Base-by-base conservation (phyloP, 257 asterid genomes). In the Scutellaria barbata region DNA sequence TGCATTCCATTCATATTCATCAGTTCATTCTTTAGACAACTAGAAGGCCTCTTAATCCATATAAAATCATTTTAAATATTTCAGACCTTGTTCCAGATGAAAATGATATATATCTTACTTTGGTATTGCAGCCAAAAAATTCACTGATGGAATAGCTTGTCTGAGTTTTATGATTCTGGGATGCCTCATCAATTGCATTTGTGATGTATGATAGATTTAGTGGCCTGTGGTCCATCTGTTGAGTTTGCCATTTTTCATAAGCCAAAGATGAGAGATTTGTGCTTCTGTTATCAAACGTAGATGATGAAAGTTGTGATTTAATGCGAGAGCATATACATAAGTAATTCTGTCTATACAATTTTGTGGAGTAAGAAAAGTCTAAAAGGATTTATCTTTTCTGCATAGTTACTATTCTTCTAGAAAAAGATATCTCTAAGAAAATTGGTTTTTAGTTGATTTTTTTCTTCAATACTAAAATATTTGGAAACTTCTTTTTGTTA, bases 401-500 rank as follows among this genome's bases (percentile, higher is more conserved):
- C 68, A 68, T 60, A 14, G 16, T 67, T 67, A 16, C 71, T 68
- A 52, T 11, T 37, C 59, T 40, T 30, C 7, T 52, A 47, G 46
- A 41, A 71, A 1, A 46, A 69, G 8, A 18, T 33, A n/a, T 30
- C 20, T n/a, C 48, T n/a, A 5, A 20, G 56, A 35, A 35, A 65
- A n/a, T 56, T 71, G 61, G 14, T 41, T 63, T 20, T 30, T 30
- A n/a, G 3, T 39, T 8, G 45, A 72, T 52, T 51, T 18, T 69
- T 22, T 60, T 53, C 61, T 59, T 25, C 63, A 47, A 41, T 47
- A 48, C 47, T 41, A 43, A 33, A 57, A 52, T 63, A 37, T 52
- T 75, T 56, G 39, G 54, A 47, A 10, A 13, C 16, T 66, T 73
- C 17, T 60, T 77, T 71, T 51, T 59, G 11, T 52, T 53, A 70